Conservation (phyloP, 108 stramenopile genomes). For the Cyclotella cryptica region DNA sequence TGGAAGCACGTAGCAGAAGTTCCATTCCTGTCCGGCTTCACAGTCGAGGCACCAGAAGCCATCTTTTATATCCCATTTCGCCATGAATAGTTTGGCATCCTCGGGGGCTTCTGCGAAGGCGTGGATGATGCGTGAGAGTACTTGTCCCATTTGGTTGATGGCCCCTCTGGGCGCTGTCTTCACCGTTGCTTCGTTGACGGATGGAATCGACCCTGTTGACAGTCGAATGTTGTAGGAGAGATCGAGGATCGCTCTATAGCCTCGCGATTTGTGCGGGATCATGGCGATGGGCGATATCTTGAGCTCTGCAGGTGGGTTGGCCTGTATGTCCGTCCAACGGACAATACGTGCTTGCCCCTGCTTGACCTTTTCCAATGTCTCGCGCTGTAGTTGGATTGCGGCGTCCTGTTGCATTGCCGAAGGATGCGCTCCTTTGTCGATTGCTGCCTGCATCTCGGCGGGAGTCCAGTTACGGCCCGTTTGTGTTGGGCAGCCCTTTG, state of each 20-base stretch:
- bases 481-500: conserved; percentile 16
- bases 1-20: conserved; percentile 2
- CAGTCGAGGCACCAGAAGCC: conserved; percentile 13
- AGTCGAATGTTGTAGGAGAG: neutral
- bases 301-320: neutral
- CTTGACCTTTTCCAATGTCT: no score
- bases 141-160: conserved; percentile 25
- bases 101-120: neutral
- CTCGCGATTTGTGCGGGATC: neutral
- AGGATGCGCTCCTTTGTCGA: no score
- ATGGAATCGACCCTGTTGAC: neutral
- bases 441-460: no score
- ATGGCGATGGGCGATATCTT: conserved; percentile 16
- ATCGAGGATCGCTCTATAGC: neutral
- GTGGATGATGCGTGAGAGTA: conserved; percentile 8
- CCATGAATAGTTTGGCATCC: neutral
- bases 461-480: no score
- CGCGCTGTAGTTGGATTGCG: no score
- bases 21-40: conserved; percentile 18
- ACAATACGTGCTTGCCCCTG: conserved; percentile 12
- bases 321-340: conserved; percentile 7
- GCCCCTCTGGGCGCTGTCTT: conserved; percentile 11
- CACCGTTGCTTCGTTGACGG: conserved; percentile 26
- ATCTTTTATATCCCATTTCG: conserved; percentile 8
- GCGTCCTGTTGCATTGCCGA: no score